Evolutionary conservation across 371 early-diverging fungal genomes (phyloP).

Genomic region (Rhizopus stolonifer): DNA sequence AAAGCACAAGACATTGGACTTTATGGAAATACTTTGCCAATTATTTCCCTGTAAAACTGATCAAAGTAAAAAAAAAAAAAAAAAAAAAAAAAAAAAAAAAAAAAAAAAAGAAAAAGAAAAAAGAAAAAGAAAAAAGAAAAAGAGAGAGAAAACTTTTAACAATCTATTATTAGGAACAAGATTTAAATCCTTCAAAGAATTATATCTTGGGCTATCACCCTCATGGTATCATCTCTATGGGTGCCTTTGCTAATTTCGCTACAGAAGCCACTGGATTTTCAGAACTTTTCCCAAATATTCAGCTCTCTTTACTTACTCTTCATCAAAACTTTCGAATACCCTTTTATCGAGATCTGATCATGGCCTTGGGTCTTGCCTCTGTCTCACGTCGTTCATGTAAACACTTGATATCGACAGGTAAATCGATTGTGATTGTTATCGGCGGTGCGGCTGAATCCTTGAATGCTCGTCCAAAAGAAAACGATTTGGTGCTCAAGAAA

Average conservation of each 20-base stretch:
- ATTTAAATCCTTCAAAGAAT: slow-evolving; percentile 72
- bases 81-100: neutral
- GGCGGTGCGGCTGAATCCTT: slow-evolving; percentile 83
- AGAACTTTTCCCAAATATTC: slow-evolving; percentile 66
- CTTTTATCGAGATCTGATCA: slow-evolving; percentile 71
- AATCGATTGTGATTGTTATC: slow-evolving; percentile 74
- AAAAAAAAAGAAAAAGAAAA: too few relatives aligned
- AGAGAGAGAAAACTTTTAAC: too few relatives aligned
- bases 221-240: slow-evolving; percentile 83
- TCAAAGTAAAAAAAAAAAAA: slow-evolving; percentile 55
- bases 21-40: slow-evolving; percentile 78
- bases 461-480: slow-evolving; percentile 61
- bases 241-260: slow-evolving; percentile 81
- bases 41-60: slow-evolving; percentile 77
- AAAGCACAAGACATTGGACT: slow-evolving; percentile 50
- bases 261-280: slow-evolving; percentile 72
- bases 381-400: slow-evolving; percentile 78
- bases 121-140: too few relatives aligned
- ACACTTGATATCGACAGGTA: slow-evolving; percentile 70
- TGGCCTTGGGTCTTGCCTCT: slow-evolving; percentile 71
- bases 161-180: slow-evolving; percentile 65
- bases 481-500: slow-evolving; percentile 67
- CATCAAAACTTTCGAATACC: slow-evolving; percentile 66
- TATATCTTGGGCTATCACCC: slow-evolving; percentile 83
- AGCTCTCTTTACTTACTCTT: slow-evolving; percentile 63